Base-by-base conservation (phyloP, 78 protist genomes). In the Chrysochromulina parva region DNA sequence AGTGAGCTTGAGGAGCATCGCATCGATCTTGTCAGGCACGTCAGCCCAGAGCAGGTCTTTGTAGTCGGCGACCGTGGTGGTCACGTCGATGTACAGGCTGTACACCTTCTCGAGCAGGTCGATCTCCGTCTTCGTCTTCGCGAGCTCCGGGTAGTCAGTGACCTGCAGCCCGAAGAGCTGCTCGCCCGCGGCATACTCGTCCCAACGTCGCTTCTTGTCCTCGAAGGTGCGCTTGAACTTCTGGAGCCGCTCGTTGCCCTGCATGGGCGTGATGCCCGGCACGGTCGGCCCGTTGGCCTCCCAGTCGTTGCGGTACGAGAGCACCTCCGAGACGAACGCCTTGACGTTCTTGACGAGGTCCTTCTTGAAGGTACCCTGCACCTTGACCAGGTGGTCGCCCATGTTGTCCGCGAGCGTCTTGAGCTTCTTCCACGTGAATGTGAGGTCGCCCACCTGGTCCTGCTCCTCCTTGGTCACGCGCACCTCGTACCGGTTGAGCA, bases 141-240 rank as follows among this genome's bases (percentile, higher is more conserved):
- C 90, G 76, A 96, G 90, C 66, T 94, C 94, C 10, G 98, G 97
- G 91, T 94, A 97, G 67, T 94, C 91, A 14, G 94, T 91, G 22
- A 66, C 65, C 2, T 95, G 95, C 74, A 97, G 91, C 19, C 97
- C 97, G 67, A 97, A 97, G 20, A 97, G 93, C 85, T 88, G 94
- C 91, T 97, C 98, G 54, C 98, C 98, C 22, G 71, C 97, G 2
- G 20, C 4, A 88, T 92, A 97, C 59, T 92, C 73, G 20, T n/a
- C 78, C 91, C 91, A 95, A 48, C 85, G 88, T 20, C 97, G 90
- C 91, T 94, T 85, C 47, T 69, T 84, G 55, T 96, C 97, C n/a
- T 90, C 94, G 60, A 91, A 97, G 54, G 48, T 69, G 7, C 96
- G 90, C 93, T 96, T 88, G 95, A 85, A 97, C 82, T n/a, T 38